Conservation (phyloP, 352 stramenopile species). For the Phytopythium kandeliae region DNA sequence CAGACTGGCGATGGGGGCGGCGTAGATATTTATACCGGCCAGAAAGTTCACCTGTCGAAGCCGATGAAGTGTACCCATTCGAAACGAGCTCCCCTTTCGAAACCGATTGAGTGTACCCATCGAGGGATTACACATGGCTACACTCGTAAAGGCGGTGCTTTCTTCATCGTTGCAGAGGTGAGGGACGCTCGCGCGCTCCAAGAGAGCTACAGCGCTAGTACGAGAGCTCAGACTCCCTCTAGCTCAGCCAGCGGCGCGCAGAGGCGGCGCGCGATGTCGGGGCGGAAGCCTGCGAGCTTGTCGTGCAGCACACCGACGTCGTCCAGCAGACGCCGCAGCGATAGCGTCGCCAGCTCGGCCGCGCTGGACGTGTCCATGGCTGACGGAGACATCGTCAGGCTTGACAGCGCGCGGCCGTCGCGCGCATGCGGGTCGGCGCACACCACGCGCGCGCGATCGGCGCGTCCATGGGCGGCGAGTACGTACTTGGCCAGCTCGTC, state of each 20-base stretch:
- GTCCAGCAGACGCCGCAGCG: slow-evolving; percentile 37
- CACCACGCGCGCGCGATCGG: slow-evolving; percentile 25
- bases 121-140: neutral
- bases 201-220: too few relatives aligned
- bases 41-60: too few relatives aligned
- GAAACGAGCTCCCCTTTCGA: slow-evolving; percentile 2
- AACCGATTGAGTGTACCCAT: slow-evolving; percentile 7
- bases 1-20: too few relatives aligned
- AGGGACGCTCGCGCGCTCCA: too few relatives aligned
- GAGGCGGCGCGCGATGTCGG: slow-evolving; percentile 44
- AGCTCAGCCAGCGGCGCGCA: slow-evolving; percentile 33
- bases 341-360: slow-evolving; percentile 14
- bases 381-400: neutral
- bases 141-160: neutral
- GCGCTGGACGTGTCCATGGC: slow-evolving; percentile 1
- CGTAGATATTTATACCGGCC: too few relatives aligned
- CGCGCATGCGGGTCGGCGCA: slow-evolving; percentile 44
- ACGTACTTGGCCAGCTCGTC: slow-evolving; percentile 61
- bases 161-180: too few relatives aligned
- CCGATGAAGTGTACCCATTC: too few relatives aligned
- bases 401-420: slow-evolving; percentile 3
- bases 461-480: slow-evolving; percentile 25
- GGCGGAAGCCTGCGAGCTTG: slow-evolving; percentile 43
- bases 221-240: slow-evolving; percentile 10
- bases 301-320: slow-evolving; percentile 40